Conservation (phyloP, 1,284 basidiomycete species). For the Malassezia cuniculi region DNA sequence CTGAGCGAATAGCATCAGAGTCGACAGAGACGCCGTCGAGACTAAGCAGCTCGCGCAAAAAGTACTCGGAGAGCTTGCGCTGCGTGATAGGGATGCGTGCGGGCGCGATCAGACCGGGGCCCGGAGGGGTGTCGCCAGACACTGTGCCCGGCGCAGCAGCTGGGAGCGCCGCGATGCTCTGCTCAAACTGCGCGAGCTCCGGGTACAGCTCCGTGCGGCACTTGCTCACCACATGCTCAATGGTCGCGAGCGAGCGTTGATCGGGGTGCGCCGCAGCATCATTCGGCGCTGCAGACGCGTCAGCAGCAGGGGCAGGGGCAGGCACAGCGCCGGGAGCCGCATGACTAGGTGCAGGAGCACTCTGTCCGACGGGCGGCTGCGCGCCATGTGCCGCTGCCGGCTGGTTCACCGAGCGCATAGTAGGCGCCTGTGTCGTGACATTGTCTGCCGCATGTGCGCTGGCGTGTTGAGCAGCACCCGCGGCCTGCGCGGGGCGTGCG, state of each 20-base stretch:
- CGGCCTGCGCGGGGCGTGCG: slow-evolving; percentile 6
- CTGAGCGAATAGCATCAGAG: slow-evolving; percentile 27
- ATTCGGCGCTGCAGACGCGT: neutral
- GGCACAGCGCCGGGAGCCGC: neutral
- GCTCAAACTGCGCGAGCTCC: slow-evolving; percentile 27
- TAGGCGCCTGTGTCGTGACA: no score
- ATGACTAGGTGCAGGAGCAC: neutral
- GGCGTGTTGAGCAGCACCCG: neutral
- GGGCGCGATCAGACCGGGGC: neutral
- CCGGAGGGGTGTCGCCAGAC: neutral
- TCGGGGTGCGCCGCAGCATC: slow-evolving; percentile 12
- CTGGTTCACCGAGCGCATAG: neutral
- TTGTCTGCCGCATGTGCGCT: no score
- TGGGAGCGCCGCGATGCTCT: slow-evolving; percentile 10
- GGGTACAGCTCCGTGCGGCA: slow-evolving; percentile 26
- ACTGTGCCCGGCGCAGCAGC: neutral
- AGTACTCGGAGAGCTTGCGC: slow-evolving; percentile 29
- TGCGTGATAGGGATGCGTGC: slow-evolving; percentile 21
- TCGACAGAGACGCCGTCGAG: slow-evolving; percentile 33
- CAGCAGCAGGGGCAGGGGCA: slow-evolving; percentile 2
- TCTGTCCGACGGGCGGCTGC: neutral
- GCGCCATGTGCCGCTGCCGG: neutral
- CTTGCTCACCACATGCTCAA: slow-evolving; percentile 20
- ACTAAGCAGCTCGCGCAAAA: slow-evolving; percentile 31
- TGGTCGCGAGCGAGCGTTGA: slow-evolving; percentile 21